These are phyloP conservation scores for Trichocladium uniseriatum DNA, from an alignment of 495 filamentous ascomycete genomes.

Conservation along the genomic window DNA sequence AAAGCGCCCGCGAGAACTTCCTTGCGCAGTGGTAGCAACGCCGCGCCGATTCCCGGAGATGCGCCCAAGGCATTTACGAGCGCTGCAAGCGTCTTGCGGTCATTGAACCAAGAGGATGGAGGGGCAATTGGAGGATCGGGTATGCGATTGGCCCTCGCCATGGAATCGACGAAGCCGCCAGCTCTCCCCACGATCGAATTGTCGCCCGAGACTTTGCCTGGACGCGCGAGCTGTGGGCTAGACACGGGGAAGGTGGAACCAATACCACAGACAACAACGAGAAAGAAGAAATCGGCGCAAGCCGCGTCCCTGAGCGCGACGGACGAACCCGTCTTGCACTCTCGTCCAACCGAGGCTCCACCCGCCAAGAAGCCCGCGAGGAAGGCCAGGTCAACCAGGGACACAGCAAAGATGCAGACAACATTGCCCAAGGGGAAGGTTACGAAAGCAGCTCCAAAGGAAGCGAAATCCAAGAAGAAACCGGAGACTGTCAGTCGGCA, in stretches of 20 bases:
- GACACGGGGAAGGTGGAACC: not conserved
- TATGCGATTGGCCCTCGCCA: not conserved
- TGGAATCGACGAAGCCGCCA: not conserved
- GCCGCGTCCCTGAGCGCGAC: not conserved
- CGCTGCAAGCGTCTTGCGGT: constrained; percentile 29
- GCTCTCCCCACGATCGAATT: not conserved
- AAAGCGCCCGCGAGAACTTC: constrained; percentile 23
- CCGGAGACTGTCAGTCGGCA: constrained; percentile 29
- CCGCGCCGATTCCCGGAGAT: constrained; percentile 25
- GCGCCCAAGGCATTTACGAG: constrained; percentile 32
- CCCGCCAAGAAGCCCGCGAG: constrained; percentile 4
- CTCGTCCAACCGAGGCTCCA: not conserved
- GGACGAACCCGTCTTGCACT: not conserved
- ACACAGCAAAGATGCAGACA: constrained; percentile 19
- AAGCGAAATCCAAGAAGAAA: constrained; percentile 18
- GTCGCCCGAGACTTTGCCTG: not conserved
- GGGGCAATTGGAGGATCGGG: not conserved
- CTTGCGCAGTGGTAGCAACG: constrained; percentile 27
- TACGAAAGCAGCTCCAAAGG: constrained; percentile 25
- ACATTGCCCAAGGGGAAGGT: constrained; percentile 26
- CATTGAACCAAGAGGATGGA: not conserved
- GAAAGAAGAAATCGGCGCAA: not conserved
- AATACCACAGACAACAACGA: not conserved
- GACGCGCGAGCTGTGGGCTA: no score
- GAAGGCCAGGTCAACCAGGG: constrained; percentile 10